A percentile compares a stretch with the other conserved stretches of the same genome.
phyloP scores from a whole-genome alignment of 352 stramenopile species.

The Pythium apleroticum region DNA sequence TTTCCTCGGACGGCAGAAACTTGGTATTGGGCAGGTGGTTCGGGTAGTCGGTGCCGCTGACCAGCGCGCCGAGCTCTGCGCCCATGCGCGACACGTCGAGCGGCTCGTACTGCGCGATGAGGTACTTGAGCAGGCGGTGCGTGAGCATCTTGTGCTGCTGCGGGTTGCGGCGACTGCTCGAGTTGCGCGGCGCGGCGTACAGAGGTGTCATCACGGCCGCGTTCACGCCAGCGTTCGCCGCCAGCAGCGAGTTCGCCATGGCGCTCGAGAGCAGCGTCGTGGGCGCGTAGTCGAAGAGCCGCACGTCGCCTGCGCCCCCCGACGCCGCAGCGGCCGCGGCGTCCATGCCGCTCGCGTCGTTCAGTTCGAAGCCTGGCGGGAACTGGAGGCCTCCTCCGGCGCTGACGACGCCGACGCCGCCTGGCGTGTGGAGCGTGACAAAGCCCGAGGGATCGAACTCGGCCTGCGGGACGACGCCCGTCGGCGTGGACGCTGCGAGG shows the following conservation, averaged over 20 bases:
- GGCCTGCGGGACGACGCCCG: background rate
- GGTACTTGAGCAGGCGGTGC: conserved; percentile 69
- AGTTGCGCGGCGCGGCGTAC: conserved; percentile 14
- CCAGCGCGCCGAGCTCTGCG: conserved; percentile 51
- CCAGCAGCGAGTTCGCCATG: conserved; percentile 24
- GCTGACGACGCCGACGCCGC: conserved; percentile 14
- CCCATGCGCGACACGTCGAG: conserved; percentile 72
- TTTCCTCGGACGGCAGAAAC: conserved; percentile 61
- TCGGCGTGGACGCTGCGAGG: conserved; percentile 1
- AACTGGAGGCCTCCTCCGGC: conserved; percentile 45
- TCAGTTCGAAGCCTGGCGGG: conserved; percentile 51
- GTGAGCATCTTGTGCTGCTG: conserved; percentile 63
- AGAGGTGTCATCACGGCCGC: background rate
- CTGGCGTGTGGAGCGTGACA: conserved; percentile 42
- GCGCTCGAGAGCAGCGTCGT: conserved; percentile 33
- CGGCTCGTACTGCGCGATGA: conserved; percentile 76
- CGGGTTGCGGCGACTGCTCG: conserved; percentile 17
- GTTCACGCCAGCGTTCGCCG: background rate
- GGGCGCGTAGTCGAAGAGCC: conserved; percentile 55
- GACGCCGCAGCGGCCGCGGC: conserved; percentile 30
- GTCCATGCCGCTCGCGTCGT: conserved; percentile 44
- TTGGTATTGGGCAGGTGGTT: conserved; percentile 20
- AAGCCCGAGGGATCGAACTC: conserved; percentile 74
- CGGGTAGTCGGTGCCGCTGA: conserved; percentile 45
- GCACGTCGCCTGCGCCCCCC: conserved; percentile 33